Conservation (phyloP, 2,329 filamentous ascomycete genomes). For the Fusarium lateritium region DNA sequence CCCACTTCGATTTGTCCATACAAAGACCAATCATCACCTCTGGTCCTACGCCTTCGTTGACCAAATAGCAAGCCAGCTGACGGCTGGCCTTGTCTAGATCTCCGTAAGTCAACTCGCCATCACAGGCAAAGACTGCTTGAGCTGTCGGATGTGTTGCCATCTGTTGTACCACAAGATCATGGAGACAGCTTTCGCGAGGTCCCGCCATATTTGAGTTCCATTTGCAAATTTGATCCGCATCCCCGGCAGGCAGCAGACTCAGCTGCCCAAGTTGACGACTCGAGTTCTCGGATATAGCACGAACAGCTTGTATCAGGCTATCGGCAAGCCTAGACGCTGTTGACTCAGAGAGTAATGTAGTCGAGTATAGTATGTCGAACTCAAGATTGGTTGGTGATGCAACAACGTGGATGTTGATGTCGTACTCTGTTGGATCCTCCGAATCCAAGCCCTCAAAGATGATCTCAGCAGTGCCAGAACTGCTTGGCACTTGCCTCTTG, state of each 20-base stretch:
- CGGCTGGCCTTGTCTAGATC: no score
- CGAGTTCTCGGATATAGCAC: neutral
- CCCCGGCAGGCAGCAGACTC: neutral
- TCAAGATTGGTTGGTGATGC: constrained; percentile 4
- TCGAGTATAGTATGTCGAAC: constrained; percentile 7
- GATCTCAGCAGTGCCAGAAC: neutral
- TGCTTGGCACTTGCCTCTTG: neutral
- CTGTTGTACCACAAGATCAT: neutral
- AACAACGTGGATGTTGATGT: constrained; percentile 3
- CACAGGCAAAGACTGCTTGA: neutral
- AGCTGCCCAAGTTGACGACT: neutral
- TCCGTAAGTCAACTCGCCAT: no score
- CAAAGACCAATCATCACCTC: no score
- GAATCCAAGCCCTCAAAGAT: neutral
- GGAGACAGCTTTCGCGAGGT: constrained; percentile 1
- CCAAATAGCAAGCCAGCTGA: no score
- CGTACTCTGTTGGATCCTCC: constrained; percentile 8
- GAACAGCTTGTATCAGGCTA: constrained; percentile 1
- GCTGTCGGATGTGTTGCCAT: neutral
- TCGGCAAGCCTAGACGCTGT: constrained; percentile 1
- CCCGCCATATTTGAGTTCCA: constrained; percentile 1
- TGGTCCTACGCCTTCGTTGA: no score
- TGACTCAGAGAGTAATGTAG: neutral
- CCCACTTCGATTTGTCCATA: no score
- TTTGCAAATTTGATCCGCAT: neutral